phyloP scores from a whole-genome alignment of 495 filamentous ascomycete genomes.

The Xylaria sp. region DNA sequence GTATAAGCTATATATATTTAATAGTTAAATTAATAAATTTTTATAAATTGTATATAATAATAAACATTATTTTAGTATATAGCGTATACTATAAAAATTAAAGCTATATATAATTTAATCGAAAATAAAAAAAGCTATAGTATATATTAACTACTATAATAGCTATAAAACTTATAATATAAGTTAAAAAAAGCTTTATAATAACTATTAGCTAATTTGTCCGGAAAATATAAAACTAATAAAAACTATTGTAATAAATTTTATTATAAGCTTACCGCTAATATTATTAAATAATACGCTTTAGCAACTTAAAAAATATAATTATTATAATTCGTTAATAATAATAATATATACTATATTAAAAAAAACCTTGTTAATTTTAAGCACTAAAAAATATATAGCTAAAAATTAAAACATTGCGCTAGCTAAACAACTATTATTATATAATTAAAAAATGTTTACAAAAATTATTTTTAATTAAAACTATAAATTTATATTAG shows the following conservation, averaged over 20 bases:
- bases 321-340: background rate
- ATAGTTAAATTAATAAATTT: background rate
- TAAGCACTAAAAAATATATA: background rate
- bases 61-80: background rate
- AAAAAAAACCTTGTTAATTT: no score
- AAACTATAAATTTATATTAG: no score
- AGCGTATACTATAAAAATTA: background rate
- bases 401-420: background rate
- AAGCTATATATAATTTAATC: background rate
- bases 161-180: background rate
- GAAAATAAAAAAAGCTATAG: background rate
- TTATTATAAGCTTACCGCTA: background rate
- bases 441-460: background rate
- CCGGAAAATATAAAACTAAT: background rate
- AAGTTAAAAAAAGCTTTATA: background rate
- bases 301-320: background rate
- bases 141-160: background rate
- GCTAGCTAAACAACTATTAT: background rate
- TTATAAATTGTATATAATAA: background rate
- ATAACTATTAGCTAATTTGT: no score
- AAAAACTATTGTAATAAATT: background rate
- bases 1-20: background rate
- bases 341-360: background rate
- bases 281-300: background rate
- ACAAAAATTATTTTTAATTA: background rate